Evolutionary conservation across 1,284 basidiomycete species (phyloP), one percentile per base, ranked within the genome.

Genomic region (Coniophora puteana): DNA sequence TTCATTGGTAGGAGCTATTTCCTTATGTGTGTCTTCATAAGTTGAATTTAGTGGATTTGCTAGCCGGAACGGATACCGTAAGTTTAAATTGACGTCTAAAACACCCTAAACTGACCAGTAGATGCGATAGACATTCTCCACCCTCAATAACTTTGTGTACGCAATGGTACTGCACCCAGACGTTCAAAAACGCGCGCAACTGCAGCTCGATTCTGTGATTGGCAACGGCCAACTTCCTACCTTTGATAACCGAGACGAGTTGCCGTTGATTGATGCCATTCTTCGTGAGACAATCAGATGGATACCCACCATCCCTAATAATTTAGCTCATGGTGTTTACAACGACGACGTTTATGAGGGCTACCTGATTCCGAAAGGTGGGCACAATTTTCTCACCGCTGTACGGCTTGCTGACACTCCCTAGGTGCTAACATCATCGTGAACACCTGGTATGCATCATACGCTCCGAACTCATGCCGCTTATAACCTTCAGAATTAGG

Each of bases 221-320:
- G 40, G 37, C 11, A 33, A 37, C 11, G 39, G 43, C 16, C 27
- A 29, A 14, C 33, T 62, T 6, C 61, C 58, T 4, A 50, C 53
- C 25, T 50, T 63, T 26, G 45, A 43, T 7, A 55, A 64, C 36
- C 45, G 58, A 22, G 31, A 44, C 22, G 49, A 44, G 4, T 18
- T 63, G 4, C 54, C 58, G 17, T 61, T 62, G 30, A 43, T 61
- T 5, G 62, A 65, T 24, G 59, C 59, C 5, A 24, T 61, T 21
- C 37, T 63, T 10, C 48, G 59, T 30, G 59, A 61, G 37, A 56
- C 58, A n/a, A 50, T 61, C 54, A 58, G 62, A 38, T 65, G 59
- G 59, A 61, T 36, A 55, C n/a, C n/a, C n/a, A n/a, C n/a, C n/a
- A n/a, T n/a, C n/a, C n/a, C n/a, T n/a, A n/a, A 33, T 32, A 55